phyloP scores from a whole-genome alignment of 192 early-diverging fungal genomes.

The Coemansia erecta region DNA sequence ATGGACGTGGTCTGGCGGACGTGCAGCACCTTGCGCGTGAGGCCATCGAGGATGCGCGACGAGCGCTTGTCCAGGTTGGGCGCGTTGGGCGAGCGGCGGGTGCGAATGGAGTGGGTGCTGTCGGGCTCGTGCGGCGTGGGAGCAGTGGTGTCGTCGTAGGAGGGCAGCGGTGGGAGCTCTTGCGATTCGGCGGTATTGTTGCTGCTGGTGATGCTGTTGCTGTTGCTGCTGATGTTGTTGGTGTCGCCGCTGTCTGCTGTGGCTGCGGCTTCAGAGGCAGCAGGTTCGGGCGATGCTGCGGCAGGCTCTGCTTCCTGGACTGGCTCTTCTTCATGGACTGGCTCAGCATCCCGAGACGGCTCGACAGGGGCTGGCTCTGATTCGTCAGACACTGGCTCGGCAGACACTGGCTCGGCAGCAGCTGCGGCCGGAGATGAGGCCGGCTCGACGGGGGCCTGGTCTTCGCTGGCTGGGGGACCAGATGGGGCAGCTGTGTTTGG shows the following conservation, averaged over 20 bases:
- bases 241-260: neutral
- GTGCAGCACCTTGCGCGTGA: constrained; percentile 46
- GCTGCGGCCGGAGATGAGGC: too few species aligned
- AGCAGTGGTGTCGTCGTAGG: neutral
- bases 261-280: too few species aligned
- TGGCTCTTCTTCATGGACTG: too few species aligned
- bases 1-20: constrained; percentile 50
- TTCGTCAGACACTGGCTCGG: too few species aligned
- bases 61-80: constrained; percentile 30
- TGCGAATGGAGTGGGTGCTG: constrained; percentile 2
- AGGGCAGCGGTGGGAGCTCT: neutral
- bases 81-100: constrained; percentile 5
- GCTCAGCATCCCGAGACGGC: too few species aligned
- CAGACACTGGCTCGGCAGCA: too few species aligned
- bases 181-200: too few species aligned
- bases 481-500: neutral
- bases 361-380: too few species aligned
- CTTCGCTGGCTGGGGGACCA: too few species aligned
- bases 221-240: neutral
- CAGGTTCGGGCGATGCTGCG: too few species aligned
- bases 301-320: too few species aligned
- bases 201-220: neutral
- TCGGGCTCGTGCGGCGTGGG: neutral
- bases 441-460: too few species aligned
- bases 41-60: constrained; percentile 38